Evolutionary conservation across 2,329 filamentous ascomycete genomes (phyloP).

Genomic region (Fusarium abutilonis): DNA sequence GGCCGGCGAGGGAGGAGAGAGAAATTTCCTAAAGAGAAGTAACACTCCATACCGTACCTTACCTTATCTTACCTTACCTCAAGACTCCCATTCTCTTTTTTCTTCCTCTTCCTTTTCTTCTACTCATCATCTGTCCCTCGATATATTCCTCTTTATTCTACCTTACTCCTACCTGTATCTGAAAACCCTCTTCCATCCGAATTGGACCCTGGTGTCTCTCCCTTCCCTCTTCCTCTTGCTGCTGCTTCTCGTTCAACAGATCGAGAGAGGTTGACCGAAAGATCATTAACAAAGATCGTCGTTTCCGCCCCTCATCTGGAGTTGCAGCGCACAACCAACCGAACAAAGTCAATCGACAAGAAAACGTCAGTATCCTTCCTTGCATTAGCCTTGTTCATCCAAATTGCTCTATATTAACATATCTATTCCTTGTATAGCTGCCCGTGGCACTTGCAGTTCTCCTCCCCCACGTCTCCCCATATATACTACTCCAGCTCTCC

Average conservation of each 20-base stretch:
- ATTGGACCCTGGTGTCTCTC: constrained; percentile 14
- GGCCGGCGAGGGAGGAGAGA: constrained; percentile 11
- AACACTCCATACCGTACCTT: not conserved
- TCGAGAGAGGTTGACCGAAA: constrained; percentile 34
- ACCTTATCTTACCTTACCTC: no score
- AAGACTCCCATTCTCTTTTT: not conserved
- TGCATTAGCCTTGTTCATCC: not conserved
- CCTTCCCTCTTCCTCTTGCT: constrained; percentile 29
- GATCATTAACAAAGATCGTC: constrained; percentile 35
- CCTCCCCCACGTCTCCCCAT: constrained; percentile 28
- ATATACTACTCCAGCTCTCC: constrained; percentile 11
- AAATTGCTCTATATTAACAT: constrained; percentile 26
- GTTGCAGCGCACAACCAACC: constrained; percentile 39
- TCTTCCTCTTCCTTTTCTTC: constrained; percentile 9
- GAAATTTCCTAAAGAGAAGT: constrained; percentile 39
- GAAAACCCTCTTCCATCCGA: constrained; percentile 1
- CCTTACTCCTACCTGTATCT: constrained; percentile 1
- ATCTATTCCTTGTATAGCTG: constrained; percentile 2
- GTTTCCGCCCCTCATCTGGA: constrained; percentile 41
- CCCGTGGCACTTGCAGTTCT: constrained; percentile 21
- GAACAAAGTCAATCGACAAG: constrained; percentile 7
- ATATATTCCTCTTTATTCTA: constrained; percentile 15
- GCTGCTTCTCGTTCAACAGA: constrained; percentile 44
- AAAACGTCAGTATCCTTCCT: constrained; percentile 19
- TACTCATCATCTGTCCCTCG: constrained; percentile 27